These are phyloP conservation scores for Saturnispora sanitii DNA, from an alignment of 805 yeast genomes.

Conservation along the genomic window DNA sequence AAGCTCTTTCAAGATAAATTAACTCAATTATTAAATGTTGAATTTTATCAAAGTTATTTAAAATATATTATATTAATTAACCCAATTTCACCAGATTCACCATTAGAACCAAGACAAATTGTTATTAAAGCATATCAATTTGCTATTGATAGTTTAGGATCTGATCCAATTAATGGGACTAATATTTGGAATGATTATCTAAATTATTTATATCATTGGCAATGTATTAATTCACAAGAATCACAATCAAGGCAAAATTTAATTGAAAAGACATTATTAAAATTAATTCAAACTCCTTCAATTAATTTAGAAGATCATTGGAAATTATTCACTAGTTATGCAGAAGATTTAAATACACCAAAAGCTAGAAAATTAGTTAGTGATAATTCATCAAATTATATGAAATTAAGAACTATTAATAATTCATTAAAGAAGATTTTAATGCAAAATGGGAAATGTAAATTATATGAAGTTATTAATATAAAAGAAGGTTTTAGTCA, in stretches of 20 bases:
- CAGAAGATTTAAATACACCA: conserved; percentile 46
- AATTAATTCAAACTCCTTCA: conserved; percentile 67
- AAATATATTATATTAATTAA: conserved; percentile 65
- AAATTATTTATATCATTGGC: conserved; percentile 69
- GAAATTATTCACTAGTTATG: conserved; percentile 76
- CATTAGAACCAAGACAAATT: conserved; percentile 65
- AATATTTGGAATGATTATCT: conserved; percentile 75
- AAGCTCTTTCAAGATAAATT: conserved; percentile 55
- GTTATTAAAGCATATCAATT: conserved; percentile 78
- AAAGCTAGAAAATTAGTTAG: conserved; percentile 80
- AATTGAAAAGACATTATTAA: conserved; percentile 62
- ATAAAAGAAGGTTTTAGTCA: conserved; percentile 29
- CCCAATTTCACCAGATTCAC: conserved; percentile 59
- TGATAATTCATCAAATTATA: conserved; percentile 73
- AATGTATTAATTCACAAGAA: conserved; percentile 74
- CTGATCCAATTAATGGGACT: conserved; percentile 57
- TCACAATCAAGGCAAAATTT: conserved; percentile 71
- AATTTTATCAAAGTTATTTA: conserved; percentile 69
- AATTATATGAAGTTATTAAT: conserved; percentile 13
- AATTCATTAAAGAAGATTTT: conserved; percentile 60
- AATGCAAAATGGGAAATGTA: conserved; percentile 8
- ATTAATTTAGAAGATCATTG: conserved; percentile 67
- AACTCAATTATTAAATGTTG: conserved; percentile 50
- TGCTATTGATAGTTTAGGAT: conserved; percentile 69
- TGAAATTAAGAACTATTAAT: conserved; percentile 74